Evolutionary conservation across 2,329 filamentous ascomycete species (phyloP).

Genomic region (Plectosphaerella plurivora): DNA sequence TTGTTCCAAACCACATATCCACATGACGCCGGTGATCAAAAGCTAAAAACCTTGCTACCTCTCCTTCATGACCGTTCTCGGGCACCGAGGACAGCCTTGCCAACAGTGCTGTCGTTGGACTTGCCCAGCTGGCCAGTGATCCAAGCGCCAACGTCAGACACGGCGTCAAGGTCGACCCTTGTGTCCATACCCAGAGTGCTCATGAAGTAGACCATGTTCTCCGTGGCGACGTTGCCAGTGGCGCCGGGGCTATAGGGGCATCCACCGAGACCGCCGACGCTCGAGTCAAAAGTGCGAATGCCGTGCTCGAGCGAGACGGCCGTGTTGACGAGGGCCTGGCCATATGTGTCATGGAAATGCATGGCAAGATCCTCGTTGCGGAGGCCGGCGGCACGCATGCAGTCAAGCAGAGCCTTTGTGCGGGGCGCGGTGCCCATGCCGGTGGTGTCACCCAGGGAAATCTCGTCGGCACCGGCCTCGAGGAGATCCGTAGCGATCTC

Average conservation of each 20-base stretch:
- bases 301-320: conserved; percentile 74
- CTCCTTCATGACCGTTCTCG: conserved; percentile 18
- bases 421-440: conserved; percentile 81
- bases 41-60: background rate
- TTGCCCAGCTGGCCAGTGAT: conserved; percentile 61
- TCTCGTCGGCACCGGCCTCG: conserved; percentile 86
- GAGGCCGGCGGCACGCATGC: conserved; percentile 62
- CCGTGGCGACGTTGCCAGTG: conserved; percentile 81
- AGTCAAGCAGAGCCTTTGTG: conserved; percentile 60
- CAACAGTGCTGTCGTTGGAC: conserved; percentile 62
- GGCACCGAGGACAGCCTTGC: conserved; percentile 57
- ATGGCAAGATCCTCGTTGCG: conserved; percentile 68
- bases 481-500: conserved; percentile 66
- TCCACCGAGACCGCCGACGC: conserved; percentile 75
- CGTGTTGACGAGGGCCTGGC: conserved; percentile 78
- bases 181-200: conserved; percentile 71
- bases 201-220: conserved; percentile 77
- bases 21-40: background rate
- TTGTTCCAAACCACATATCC: background rate
- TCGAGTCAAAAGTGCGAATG: conserved; percentile 73
- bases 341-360: conserved; percentile 89
- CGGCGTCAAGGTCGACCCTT: conserved; percentile 63
- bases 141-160: conserved; percentile 69
- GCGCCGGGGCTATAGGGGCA: conserved; percentile 84
- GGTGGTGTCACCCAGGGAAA: conserved; percentile 84